Conservation (phyloP, 371 early-diverging fungal species). For the Rhizomucor miehei region DNA sequence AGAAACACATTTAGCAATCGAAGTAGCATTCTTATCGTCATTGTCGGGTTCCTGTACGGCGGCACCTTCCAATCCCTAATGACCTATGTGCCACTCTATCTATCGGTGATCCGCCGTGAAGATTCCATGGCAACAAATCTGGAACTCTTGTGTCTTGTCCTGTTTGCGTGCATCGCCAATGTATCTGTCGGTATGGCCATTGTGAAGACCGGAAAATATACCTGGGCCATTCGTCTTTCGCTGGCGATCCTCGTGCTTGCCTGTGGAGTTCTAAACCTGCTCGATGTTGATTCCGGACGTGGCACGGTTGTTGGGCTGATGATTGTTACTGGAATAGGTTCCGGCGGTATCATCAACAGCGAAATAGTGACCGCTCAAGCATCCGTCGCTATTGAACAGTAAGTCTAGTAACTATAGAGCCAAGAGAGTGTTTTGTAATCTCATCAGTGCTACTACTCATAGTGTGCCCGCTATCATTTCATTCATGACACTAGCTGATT, state of each 20-base stretch:
- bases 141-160: constrained; percentile 32
- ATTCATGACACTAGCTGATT: constrained; percentile 44
- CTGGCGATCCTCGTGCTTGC: constrained; percentile 26
- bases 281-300: constrained; percentile 24
- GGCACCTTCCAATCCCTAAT: constrained; percentile 44
- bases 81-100: constrained; percentile 40
- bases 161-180: constrained; percentile 41
- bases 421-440: too few relatives aligned
- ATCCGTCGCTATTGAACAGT: constrained; percentile 38
- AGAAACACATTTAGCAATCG: constrained; percentile 47
- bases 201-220: constrained; percentile 34
- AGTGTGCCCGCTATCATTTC: constrained; percentile 40
- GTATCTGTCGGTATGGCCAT: constrained; percentile 32
- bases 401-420: too few relatives aligned
- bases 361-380: constrained; percentile 45
- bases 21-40: constrained; percentile 40
- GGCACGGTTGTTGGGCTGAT: constrained; percentile 40
- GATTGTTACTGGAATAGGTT: constrained; percentile 61
- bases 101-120: constrained; percentile 34
- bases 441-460: too few relatives aligned
- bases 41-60: constrained; percentile 36
- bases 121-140: constrained; percentile 34
- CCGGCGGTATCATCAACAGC: constrained; percentile 63
- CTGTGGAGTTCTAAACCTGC: constrained; percentile 25
- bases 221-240: constrained; percentile 34